Percentiles rank a stretch among this genome's conserved stretches.
These are phyloP conservation scores for Huntiella savannae DNA, from an alignment of 2,329 filamentous ascomycete species.

Conservation along the genomic window DNA sequence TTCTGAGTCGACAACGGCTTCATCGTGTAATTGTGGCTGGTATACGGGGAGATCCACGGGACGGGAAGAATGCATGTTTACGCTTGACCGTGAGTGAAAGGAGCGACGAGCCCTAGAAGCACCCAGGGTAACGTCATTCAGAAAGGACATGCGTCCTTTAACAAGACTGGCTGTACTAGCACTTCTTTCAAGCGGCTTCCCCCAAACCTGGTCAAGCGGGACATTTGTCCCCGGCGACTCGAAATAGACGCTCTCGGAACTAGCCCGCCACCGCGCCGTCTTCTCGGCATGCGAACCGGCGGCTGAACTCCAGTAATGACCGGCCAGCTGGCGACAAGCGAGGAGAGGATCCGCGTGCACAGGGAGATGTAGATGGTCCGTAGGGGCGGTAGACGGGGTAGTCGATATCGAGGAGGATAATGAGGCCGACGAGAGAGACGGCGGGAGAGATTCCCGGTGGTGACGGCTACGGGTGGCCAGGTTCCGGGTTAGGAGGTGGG, in stretches of 20 bases:
- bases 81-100: slow-evolving; percentile 1
- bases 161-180: slow-evolving; percentile 7
- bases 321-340: slow-evolving; percentile 11
- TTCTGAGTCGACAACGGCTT: slow-evolving; percentile 9
- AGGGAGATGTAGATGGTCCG: slow-evolving; percentile 10
- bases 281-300: slow-evolving; percentile 10
- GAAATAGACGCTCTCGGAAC: slow-evolving; percentile 10
- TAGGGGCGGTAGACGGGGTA: slow-evolving; percentile 1
- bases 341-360: slow-evolving; percentile 8
- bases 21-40: slow-evolving; percentile 14
- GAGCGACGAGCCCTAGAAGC: slow-evolving; percentile 4
- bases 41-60: slow-evolving; percentile 14
- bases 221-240: slow-evolving; percentile 5
- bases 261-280: slow-evolving; percentile 9
- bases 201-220: slow-evolving; percentile 9
- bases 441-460: neutral
- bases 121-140: slow-evolving; percentile 3
- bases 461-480: slow-evolving; percentile 10
- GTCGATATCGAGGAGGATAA: neutral
- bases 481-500: slow-evolving; percentile 6
- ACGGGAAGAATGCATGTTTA: neutral
- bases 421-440: neutral
- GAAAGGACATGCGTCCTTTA: slow-evolving; percentile 9
- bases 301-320: slow-evolving; percentile 11
- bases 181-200: slow-evolving; percentile 9